These are phyloP conservation scores for Xylaria longipes DNA, from an alignment of 495 filamentous ascomycete genomes.

Conservation along the genomic window DNA sequence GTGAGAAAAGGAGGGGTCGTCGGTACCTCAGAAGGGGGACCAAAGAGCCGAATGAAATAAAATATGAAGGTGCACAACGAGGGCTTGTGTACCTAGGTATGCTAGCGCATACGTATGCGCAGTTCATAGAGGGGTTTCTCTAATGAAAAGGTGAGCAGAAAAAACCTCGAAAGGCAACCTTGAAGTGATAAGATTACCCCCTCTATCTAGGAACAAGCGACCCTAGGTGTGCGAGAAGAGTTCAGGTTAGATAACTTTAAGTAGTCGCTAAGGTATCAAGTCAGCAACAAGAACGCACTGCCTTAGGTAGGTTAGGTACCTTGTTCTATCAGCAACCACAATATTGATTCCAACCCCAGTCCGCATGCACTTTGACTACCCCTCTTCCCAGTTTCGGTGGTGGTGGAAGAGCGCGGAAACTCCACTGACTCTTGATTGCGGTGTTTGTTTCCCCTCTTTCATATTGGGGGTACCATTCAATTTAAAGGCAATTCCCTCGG, in stretches of 20 bases:
- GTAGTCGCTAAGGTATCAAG: neutral
- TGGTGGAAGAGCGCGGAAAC: neutral
- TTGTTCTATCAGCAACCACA: neutral
- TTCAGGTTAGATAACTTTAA: neutral
- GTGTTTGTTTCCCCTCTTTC: neutral
- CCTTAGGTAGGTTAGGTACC: neutral
- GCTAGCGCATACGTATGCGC: neutral
- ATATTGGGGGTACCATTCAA: neutral
- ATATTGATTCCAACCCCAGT: neutral
- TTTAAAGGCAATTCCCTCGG: conserved; percentile 14
- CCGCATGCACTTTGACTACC: neutral
- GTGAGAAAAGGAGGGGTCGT: neutral
- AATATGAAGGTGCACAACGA: conserved; percentile 21
- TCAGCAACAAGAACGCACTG: neutral
- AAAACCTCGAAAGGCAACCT: no score
- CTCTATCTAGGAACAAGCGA: no score
- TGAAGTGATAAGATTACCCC: no score
- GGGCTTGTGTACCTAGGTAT: conserved; percentile 2
- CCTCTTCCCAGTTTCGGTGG: neutral
- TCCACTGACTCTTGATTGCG: neutral
- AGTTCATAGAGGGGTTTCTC: neutral
- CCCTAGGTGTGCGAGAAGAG: neutral
- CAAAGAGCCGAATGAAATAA: conserved; percentile 4
- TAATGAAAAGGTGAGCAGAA: neutral
- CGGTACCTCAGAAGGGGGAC: neutral